A percentile compares a stretch with the other conserved stretches of the same genome.
phyloP scores from a whole-genome alignment of 2,329 filamentous ascomycete genomes.

The Verticillium albo-atrum region DNA sequence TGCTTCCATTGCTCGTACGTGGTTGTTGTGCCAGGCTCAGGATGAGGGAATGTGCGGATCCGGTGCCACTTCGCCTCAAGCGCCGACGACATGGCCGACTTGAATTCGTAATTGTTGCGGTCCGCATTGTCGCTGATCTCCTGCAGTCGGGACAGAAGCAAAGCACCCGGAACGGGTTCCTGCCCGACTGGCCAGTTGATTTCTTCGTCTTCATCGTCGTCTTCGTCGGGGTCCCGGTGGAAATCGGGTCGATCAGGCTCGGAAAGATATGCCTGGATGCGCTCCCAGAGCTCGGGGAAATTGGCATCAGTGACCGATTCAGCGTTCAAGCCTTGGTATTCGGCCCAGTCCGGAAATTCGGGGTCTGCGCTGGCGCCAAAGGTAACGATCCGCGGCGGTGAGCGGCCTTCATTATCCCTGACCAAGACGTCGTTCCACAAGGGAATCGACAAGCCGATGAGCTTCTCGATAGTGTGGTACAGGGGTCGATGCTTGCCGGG shows the following conservation, averaged over 20 bases:
- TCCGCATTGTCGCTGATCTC: neutral
- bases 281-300: neutral
- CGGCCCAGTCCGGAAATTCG: neutral
- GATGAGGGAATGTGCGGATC: neutral
- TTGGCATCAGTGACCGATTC: constrained; percentile 3
- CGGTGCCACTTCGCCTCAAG: neutral
- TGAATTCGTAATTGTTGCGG: neutral
- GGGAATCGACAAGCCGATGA: constrained; percentile 36
- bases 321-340: neutral
- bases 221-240: neutral
- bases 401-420: neutral
- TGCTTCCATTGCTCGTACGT: neutral
- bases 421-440: constrained; percentile 33
- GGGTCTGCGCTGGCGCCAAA: neutral
- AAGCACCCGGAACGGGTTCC: neutral
- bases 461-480: constrained; percentile 34
- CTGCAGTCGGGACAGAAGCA: neutral
- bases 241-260: neutral
- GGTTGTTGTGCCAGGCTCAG: neutral
- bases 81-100: neutral
- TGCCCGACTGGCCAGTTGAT: neutral
- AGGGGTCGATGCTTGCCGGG: constrained; percentile 31
- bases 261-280: neutral
- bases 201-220: constrained; percentile 4
- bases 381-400: neutral